phyloP scores from a whole-genome alignment of 116 monocot species.

The Cymodocea nodosa region DNA sequence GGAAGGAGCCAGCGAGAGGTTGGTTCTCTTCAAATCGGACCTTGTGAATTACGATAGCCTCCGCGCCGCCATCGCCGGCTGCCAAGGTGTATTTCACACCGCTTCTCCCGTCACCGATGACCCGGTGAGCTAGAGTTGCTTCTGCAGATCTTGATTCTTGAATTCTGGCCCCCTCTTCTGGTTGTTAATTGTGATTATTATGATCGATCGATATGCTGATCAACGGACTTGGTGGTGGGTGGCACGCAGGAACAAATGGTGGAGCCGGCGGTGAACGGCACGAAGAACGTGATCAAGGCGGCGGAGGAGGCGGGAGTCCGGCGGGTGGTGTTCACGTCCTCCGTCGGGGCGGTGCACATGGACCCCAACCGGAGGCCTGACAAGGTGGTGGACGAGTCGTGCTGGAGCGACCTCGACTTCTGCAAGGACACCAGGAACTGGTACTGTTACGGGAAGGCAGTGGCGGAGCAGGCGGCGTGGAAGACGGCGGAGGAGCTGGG shows the following conservation, averaged over 20 bases:
- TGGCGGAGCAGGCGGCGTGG: slow-evolving; percentile 69
- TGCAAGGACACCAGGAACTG: slow-evolving; percentile 18
- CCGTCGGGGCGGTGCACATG: slow-evolving; percentile 26
- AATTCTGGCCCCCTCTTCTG: not conserved
- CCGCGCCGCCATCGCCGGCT: slow-evolving; percentile 6
- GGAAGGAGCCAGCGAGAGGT: slow-evolving; percentile 18
- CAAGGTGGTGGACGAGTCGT: slow-evolving; percentile 17
- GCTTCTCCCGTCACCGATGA: slow-evolving; percentile 10
- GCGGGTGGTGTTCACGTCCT: slow-evolving; percentile 27
- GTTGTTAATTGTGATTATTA: no score
- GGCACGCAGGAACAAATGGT: not conserved
- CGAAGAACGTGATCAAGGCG: slow-evolving; percentile 23
- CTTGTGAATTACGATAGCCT: slow-evolving; percentile 20
- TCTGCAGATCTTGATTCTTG: not conserved
- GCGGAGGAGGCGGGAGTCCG: slow-evolving; percentile 16
- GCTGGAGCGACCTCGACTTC: slow-evolving; percentile 30
- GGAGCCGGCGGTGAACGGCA: slow-evolving; percentile 10
- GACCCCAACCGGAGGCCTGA: slow-evolving; percentile 18
- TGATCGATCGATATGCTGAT: no score
- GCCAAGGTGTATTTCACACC: slow-evolving; percentile 5
- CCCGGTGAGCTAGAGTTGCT: not conserved
- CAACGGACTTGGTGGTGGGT: no score
- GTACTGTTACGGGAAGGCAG: slow-evolving; percentile 92
- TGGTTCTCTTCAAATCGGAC: slow-evolving; percentile 17
- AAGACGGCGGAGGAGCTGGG: slow-evolving; percentile 30